phyloP scores from a whole-genome alignment of 805 yeast genomes.

The Metschnikowia colocasiae region DNA sequence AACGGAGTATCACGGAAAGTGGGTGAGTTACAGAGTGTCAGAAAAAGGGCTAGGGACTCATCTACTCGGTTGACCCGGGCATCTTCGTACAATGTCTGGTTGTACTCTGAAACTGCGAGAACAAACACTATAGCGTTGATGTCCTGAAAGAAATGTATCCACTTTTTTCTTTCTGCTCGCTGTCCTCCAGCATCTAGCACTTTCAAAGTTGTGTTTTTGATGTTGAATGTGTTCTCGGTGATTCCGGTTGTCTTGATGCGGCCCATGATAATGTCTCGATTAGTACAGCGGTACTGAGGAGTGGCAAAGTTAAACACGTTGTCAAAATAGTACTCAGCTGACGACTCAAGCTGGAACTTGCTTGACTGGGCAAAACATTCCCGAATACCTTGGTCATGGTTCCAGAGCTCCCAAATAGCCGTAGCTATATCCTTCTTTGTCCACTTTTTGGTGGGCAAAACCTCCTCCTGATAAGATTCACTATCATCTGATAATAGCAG shows the following conservation, averaged over 20 bases:
- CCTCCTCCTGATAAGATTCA: conserved; percentile 1
- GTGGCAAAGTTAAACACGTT: conserved; percentile 63
- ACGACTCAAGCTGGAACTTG: conserved; percentile 81
- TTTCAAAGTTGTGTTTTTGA: conserved; percentile 60
- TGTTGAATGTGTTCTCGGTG: conserved; percentile 75
- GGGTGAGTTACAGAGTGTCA: conserved; percentile 74
- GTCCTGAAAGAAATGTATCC: conserved; percentile 93
- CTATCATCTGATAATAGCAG: conserved; percentile 14
- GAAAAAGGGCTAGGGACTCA: conserved; percentile 82
- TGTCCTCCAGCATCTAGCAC: conserved; percentile 97
- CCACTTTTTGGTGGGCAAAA: conserved; percentile 21
- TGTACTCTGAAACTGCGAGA: conserved; percentile 86
- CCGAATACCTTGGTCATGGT: conserved; percentile 60
- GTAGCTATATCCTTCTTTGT: conserved; percentile 52
- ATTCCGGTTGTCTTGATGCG: conserved; percentile 95
- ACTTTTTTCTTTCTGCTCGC: conserved; percentile 82
- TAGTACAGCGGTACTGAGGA: conserved; percentile 63
- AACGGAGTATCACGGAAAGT: conserved; percentile 88
- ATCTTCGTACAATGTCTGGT: conserved; percentile 88
- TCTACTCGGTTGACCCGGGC: conserved; percentile 84
- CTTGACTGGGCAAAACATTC: conserved; percentile 58
- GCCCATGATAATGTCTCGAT: conserved; percentile 83
- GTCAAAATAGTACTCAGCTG: conserved; percentile 77
- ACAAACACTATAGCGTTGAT: conserved; percentile 87
- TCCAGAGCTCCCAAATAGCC: conserved; percentile 72